These are phyloP conservation scores for Ophiognomonia clavigignenti-juglandacearum DNA, from an alignment of 2,329 filamentous ascomycete genomes.

Conservation along the genomic window DNA sequence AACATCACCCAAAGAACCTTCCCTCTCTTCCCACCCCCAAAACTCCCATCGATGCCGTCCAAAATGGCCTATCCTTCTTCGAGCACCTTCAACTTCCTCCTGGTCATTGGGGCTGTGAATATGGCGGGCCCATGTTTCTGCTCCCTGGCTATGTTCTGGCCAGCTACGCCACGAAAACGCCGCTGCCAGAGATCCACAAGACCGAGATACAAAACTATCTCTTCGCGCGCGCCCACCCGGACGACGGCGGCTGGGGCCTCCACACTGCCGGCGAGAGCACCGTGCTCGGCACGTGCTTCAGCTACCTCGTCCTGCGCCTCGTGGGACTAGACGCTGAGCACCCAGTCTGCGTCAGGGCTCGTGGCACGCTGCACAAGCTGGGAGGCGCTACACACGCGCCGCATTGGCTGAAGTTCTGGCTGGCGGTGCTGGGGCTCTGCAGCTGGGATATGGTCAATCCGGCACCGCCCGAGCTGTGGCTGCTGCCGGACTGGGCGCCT, in stretches of 20 bases:
- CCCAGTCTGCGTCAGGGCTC: constrained; percentile 77
- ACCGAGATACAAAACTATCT: constrained; percentile 93
- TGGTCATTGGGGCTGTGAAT: constrained; percentile 96
- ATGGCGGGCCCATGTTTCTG: constrained; percentile 95
- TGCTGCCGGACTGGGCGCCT: constrained; percentile 85
- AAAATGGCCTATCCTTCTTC: constrained; percentile 84
- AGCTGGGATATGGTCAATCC: constrained; percentile 94
- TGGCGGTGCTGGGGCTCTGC: constrained; percentile 76
- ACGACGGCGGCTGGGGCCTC: constrained; percentile 94
- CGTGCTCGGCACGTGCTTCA: constrained; percentile 84
- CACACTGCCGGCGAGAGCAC: constrained; percentile 93
- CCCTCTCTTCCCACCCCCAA: constrained; percentile 66
- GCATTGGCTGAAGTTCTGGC: constrained; percentile 98
- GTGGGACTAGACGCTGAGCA: constrained; percentile 82
- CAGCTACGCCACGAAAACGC: constrained; percentile 86
- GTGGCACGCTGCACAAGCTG: constrained; percentile 74
- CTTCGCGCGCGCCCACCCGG: constrained; percentile 74
- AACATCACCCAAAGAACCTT: constrained; percentile 52
- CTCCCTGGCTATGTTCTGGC: constrained; percentile 79
- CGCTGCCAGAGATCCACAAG: constrained; percentile 72
- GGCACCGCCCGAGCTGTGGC: constrained; percentile 88
- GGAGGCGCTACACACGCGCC: constrained; percentile 80
- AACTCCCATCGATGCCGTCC: constrained; percentile 70
- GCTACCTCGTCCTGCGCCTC: constrained; percentile 77
- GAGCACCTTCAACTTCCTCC: constrained; percentile 81